A percentile compares a stretch with the other conserved stretches of the same genome.
These are phyloP conservation scores for Echeveria elegans DNA, from an alignment of 164 flowering plant species.

Conservation along the genomic window DNA sequence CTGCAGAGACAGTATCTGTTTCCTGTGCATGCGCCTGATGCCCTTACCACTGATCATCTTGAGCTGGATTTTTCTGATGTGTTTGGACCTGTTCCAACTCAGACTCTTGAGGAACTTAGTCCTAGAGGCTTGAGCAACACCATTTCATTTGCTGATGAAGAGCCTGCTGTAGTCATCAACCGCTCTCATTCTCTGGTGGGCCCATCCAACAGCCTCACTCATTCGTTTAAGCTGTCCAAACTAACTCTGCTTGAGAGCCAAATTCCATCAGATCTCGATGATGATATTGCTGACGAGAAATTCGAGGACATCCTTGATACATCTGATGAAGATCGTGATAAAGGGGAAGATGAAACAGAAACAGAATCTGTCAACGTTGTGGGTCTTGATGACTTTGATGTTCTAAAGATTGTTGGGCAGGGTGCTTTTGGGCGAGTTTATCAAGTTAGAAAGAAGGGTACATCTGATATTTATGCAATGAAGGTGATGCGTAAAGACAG, in stretches of 20 bases:
- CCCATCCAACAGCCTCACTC: conserved; percentile 47
- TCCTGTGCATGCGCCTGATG: conserved; percentile 31
- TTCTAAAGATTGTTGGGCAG: too few species aligned
- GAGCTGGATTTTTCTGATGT: conserved; percentile 86
- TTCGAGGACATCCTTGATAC: conserved; percentile 19
- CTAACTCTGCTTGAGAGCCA: conserved; percentile 42
- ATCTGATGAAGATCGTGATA: conserved; percentile 18
- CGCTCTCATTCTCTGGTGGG: conserved; percentile 80
- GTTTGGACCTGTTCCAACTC: conserved; percentile 70
- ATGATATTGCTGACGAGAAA: conserved; percentile 20
- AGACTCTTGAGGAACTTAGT: conserved; percentile 25
- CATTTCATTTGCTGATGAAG: conserved; percentile 26
- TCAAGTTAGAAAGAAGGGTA: conserved; percentile 73
- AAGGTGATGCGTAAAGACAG: conserved; percentile 81
- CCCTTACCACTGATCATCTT: conserved; percentile 30
- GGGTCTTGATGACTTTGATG: conserved; percentile 71
- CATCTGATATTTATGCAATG: too few species aligned
- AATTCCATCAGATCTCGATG: conserved; percentile 34
- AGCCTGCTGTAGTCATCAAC: conserved; percentile 44
- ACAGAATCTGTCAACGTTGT: too few species aligned
- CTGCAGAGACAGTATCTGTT: conserved; percentile 25
- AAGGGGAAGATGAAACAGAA: too few species aligned
- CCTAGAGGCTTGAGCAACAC: conserved; percentile 16
- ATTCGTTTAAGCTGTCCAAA: conserved; percentile 46
- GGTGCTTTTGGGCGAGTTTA: conserved; percentile 89